phyloP scores from a whole-genome alignment of 495 filamentous ascomycete species.

The Darksidea phi region DNA sequence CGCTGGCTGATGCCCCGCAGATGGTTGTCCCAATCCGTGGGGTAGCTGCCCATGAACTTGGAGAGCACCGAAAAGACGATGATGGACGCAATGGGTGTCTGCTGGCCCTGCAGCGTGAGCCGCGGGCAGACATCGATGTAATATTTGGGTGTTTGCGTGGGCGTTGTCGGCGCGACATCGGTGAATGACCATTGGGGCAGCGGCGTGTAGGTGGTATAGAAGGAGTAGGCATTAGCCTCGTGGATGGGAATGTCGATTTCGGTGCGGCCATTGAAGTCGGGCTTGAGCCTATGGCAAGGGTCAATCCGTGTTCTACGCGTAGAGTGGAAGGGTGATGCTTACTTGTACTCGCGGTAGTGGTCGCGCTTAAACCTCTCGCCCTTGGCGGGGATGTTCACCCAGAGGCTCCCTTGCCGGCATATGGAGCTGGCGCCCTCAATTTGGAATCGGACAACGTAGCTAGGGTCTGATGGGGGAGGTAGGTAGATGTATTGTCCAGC shows the following conservation, averaged over 20 bases:
- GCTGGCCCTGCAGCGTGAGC: slow-evolving; percentile 66
- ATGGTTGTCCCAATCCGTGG: slow-evolving; percentile 83
- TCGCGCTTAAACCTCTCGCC: slow-evolving; percentile 71
- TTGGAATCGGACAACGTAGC: slow-evolving; percentile 81
- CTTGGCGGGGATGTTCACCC: slow-evolving; percentile 87
- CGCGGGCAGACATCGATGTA: slow-evolving; percentile 91
- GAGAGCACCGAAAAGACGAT: slow-evolving; percentile 93
- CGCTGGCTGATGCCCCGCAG: slow-evolving; percentile 80
- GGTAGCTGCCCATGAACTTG: slow-evolving; percentile 95
- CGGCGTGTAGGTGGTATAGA: slow-evolving; percentile 89
- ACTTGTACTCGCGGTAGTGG: slow-evolving; percentile 81
- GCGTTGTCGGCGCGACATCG: slow-evolving; percentile 49
- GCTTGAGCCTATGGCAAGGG: slow-evolving; percentile 62
- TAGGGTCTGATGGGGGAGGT: slow-evolving; percentile 66
- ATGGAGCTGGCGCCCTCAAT: slow-evolving; percentile 97
- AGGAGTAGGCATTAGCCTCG: slow-evolving; percentile 86
- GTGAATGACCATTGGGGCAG: slow-evolving; percentile 73
- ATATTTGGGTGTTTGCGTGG: slow-evolving; percentile 68
- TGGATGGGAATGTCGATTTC: slow-evolving; percentile 84
- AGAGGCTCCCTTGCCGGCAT: slow-evolving; percentile 86
- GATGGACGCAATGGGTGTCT: slow-evolving; percentile 77
- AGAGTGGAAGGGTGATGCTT: neutral
- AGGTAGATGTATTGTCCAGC: slow-evolving; percentile 88
- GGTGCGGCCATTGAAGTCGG: slow-evolving; percentile 88
- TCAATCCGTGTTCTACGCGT: slow-evolving; percentile 6